These are phyloP conservation scores for Phytopythium sindhum DNA, from an alignment of 352 stramenopile species.

Conservation along the genomic window DNA sequence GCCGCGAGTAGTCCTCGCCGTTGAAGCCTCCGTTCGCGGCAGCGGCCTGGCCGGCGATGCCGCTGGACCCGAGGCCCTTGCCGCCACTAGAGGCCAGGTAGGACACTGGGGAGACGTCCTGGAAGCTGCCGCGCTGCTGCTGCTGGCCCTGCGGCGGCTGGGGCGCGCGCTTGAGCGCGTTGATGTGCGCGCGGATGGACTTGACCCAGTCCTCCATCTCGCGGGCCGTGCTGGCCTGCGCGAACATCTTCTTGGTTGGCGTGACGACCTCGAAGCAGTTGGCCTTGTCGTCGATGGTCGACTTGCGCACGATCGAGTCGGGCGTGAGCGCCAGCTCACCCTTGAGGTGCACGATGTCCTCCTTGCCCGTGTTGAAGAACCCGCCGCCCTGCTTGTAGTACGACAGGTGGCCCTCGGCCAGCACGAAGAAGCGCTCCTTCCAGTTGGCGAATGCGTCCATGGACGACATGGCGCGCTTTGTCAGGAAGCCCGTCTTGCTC, in stretches of 20 bases:
- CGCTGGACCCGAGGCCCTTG: constrained; percentile 6
- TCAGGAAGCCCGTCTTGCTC: constrained; percentile 84
- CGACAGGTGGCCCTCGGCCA: constrained; percentile 77
- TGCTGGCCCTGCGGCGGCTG: background rate
- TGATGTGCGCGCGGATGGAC: constrained; percentile 76
- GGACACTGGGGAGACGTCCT: constrained; percentile 35
- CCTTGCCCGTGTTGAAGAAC: constrained; percentile 84
- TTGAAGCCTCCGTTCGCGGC: constrained; percentile 9
- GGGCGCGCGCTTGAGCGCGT: constrained; percentile 51
- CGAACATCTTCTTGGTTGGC: constrained; percentile 84
- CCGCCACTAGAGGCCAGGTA: constrained; percentile 21
- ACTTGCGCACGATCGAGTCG: constrained; percentile 79
- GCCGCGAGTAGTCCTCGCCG: constrained; percentile 74
- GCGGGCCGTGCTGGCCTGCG: constrained; percentile 69
- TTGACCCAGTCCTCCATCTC: constrained; percentile 89
- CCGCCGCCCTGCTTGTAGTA: constrained; percentile 87
- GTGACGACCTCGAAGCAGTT: constrained; percentile 88
- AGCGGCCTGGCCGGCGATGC: constrained; percentile 5
- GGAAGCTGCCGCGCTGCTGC: constrained; percentile 57
- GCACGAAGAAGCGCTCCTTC: constrained; percentile 87
- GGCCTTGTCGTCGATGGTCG: constrained; percentile 81
- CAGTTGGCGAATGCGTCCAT: constrained; percentile 89
- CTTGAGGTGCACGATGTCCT: constrained; percentile 86
- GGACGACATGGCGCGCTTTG: constrained; percentile 82
- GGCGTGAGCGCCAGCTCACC: constrained; percentile 77